A percentile compares a stretch with the other conserved stretches of the same genome.
Evolutionary conservation across 768 basidiomycete species (phyloP).

Genomic region (Xerocomus spinulosus): DNA sequence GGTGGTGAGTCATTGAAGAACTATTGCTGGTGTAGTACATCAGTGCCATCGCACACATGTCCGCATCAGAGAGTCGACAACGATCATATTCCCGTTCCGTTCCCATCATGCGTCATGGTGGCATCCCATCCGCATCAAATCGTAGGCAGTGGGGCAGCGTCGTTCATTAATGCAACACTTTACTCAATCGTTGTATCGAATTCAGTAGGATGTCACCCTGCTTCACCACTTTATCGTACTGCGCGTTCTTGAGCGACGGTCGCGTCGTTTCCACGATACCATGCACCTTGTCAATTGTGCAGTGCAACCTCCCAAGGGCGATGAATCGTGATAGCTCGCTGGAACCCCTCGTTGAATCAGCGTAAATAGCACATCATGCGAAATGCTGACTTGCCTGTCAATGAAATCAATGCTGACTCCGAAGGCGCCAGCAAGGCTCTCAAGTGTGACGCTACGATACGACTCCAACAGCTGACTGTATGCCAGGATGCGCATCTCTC

Average conservation of each 20-base stretch:
- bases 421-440: slow-evolving; percentile 80
- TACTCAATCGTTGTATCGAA: slow-evolving; percentile 82
- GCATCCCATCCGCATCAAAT: too few species aligned
- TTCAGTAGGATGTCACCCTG: slow-evolving; percentile 89
- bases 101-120: too few species aligned
- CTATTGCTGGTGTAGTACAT: too few species aligned
- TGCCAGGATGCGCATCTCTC: slow-evolving; percentile 94
- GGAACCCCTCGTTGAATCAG: slow-evolving; percentile 1
- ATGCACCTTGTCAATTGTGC: slow-evolving; percentile 91
- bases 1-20: too few species aligned
- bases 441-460: slow-evolving; percentile 84
- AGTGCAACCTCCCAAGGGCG: slow-evolving; percentile 76
- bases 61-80: too few species aligned
- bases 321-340: slow-evolving; percentile 94
- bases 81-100: too few species aligned
- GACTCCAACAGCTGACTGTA: slow-evolving; percentile 90
- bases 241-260: slow-evolving; percentile 68
- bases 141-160: too few species aligned
- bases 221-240: slow-evolving; percentile 90
- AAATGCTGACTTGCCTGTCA: slow-evolving; percentile 58
- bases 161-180: slow-evolving; percentile 64
- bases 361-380: background rate
- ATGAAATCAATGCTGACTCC: slow-evolving; percentile 87
- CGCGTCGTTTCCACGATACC: slow-evolving; percentile 91
- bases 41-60: too few species aligned